These are phyloP conservation scores for Pichia sp. DNA, from an alignment of 1,139 yeast genomes.

Conservation along the genomic window DNA sequence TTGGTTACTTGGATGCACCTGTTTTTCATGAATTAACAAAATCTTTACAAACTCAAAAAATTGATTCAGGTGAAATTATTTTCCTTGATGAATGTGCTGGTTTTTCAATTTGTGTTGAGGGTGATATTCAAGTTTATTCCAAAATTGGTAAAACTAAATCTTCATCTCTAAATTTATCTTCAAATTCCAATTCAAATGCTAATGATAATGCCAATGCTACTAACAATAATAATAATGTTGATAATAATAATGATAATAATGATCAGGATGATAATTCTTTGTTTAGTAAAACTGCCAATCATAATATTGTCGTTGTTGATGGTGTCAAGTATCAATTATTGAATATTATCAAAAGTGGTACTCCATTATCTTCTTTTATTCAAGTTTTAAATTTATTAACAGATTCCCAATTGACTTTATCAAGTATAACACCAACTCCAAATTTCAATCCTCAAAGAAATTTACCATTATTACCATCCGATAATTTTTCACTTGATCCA, in stretches of 20 bases:
- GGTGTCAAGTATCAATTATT: constrained; percentile 66
- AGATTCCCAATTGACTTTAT: constrained; percentile 27
- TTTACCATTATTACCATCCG: constrained; percentile 10
- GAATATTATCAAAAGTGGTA: constrained; percentile 80
- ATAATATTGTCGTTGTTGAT: constrained; percentile 30
- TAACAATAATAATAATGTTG: too few species aligned
- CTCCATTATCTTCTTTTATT: constrained; percentile 77
- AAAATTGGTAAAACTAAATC: constrained; percentile 34
- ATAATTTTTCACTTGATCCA: constrained; percentile 13
- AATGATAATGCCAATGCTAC: too few species aligned
- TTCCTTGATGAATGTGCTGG: constrained; percentile 64
- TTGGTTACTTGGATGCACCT: constrained; percentile 85
- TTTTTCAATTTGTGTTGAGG: constrained; percentile 92
- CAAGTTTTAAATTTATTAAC: constrained; percentile 72
- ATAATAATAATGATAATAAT: constrained; percentile 7
- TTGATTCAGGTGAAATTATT: constrained; percentile 71
- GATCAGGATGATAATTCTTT: constrained; percentile 3
- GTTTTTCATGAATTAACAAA: constrained; percentile 91
- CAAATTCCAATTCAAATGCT: too few species aligned
- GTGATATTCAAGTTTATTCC: constrained; percentile 74
- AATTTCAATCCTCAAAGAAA: constrained; percentile 1
- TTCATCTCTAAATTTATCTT: not conserved
- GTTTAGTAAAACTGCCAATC: constrained; percentile 20
- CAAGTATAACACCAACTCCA: constrained; percentile 14
- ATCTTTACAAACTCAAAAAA: constrained; percentile 83